phyloP scores from a whole-genome alignment of 768 basidiomycete species.

The Russula emetica region DNA sequence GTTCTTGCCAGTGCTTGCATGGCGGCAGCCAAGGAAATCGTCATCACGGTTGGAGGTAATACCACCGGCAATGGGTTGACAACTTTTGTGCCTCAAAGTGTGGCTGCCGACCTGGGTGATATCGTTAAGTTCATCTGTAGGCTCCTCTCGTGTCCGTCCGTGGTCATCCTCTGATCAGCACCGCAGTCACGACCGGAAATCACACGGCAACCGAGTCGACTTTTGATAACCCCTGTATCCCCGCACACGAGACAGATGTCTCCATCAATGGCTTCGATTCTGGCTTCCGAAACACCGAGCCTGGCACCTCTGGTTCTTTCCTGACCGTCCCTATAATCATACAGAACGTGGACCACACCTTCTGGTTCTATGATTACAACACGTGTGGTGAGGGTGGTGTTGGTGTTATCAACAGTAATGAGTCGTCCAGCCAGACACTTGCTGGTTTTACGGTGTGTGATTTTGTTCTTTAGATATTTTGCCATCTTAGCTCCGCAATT shows the following conservation, averaged over 20 bases:
- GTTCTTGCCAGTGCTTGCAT: conserved; percentile 25
- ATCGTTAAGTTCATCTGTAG: conserved; percentile 55
- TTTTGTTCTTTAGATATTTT: background rate
- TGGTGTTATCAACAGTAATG: conserved; percentile 56
- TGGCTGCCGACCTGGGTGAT: conserved; percentile 47
- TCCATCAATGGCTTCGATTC: conserved; percentile 60
- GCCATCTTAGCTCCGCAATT: conserved; percentile 10
- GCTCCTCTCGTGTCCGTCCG: conserved; percentile 18
- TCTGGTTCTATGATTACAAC: conserved; percentile 59
- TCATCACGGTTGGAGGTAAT: conserved; percentile 46
- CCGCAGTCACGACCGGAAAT: conserved; percentile 38
- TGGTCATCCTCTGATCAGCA: conserved; percentile 42
- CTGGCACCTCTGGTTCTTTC: conserved; percentile 45
- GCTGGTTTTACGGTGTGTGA: conserved; percentile 44
- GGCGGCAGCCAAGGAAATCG: conserved; percentile 38
- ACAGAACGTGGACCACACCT: conserved; percentile 41
- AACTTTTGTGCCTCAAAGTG: conserved; percentile 44
- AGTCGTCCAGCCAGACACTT: conserved; percentile 37
- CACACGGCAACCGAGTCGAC: conserved; percentile 48
- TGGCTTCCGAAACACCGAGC: conserved; percentile 45
- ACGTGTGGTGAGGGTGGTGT: conserved; percentile 56
- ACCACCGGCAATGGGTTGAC: conserved; percentile 41
- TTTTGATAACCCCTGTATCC: conserved; percentile 51
- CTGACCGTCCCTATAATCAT: conserved; percentile 43
- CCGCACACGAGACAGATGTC: conserved; percentile 44